Evolutionary conservation across 2,329 filamentous ascomycete species (phyloP).

Genomic region (Colletotrichum sp.): DNA sequence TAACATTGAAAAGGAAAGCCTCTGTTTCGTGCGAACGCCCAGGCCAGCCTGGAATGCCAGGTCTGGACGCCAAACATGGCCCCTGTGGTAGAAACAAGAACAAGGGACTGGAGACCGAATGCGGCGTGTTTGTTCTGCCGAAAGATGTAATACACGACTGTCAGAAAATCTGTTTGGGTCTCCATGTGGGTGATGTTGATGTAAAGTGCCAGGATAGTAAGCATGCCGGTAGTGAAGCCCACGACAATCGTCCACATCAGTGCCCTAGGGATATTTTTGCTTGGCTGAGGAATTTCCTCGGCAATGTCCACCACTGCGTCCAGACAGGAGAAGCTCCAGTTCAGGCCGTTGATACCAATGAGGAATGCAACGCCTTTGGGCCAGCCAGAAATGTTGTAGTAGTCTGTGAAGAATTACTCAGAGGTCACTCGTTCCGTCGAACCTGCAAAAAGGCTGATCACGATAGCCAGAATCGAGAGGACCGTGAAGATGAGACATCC

Average conservation of each 20-base stretch:
- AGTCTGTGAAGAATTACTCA: conserved; percentile 24
- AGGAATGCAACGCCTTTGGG: conserved; percentile 31
- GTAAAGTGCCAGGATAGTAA: conserved; percentile 23
- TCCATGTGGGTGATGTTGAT: conserved; percentile 30
- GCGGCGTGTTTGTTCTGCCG: conserved; percentile 26
- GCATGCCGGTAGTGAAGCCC: conserved; percentile 25
- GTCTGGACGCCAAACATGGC: conserved; percentile 30
- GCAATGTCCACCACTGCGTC: conserved; percentile 31
- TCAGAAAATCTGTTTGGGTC: conserved; percentile 23
- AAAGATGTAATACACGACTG: conserved; percentile 27
- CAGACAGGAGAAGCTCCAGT: conserved; percentile 35
- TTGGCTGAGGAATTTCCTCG: conserved; percentile 31
- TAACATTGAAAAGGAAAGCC: conserved; percentile 28
- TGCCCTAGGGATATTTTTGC: conserved; percentile 27
- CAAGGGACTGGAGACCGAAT: conserved; percentile 25
- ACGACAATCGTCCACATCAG: conserved; percentile 28
- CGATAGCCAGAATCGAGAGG: conserved; percentile 24
- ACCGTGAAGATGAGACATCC: conserved; percentile 29
- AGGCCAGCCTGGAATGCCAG: conserved; percentile 32
- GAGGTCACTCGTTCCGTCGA: conserved; percentile 20
- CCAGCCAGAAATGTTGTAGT: conserved; percentile 29
- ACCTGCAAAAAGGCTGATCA: conserved; percentile 30
- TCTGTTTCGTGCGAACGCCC: conserved; percentile 29
- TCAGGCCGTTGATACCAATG: conserved; percentile 31
- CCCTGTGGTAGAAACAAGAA: conserved; percentile 26